Evolutionary conservation across 305 asterid genomes (phyloP).

Genomic region (Solanum aculeatissimum): DNA sequence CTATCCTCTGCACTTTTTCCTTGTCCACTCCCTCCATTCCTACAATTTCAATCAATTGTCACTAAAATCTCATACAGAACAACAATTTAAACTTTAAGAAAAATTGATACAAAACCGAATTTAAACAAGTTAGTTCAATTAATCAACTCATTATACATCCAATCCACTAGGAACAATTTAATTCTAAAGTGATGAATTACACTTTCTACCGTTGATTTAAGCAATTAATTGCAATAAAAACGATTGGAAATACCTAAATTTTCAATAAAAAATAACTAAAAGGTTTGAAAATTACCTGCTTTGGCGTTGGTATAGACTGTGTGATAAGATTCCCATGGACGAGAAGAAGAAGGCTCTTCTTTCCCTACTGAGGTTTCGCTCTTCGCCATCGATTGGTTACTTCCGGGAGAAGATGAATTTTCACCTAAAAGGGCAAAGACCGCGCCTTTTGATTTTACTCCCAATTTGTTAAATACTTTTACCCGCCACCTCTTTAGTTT

Average conservation of each 20-base stretch:
- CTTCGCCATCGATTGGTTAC: conserved; percentile 24
- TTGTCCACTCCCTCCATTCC: conserved; percentile 99
- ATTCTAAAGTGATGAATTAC: neutral
- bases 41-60: conserved; percentile 10
- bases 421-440: neutral
- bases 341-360: conserved; percentile 21
- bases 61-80: neutral
- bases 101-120: neutral
- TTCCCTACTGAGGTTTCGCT: conserved; percentile 21
- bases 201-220: neutral
- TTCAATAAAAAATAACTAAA: neutral
- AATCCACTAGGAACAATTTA: neutral
- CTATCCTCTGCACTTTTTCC: conserved; percentile 90
- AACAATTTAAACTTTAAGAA: neutral
- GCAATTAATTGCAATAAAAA: neutral
- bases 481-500: neutral
- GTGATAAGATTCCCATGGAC: conserved; percentile 92
- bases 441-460: neutral
- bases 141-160: neutral
- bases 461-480: neutral
- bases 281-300: conserved; percentile 45
- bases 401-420: neutral
- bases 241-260: neutral
- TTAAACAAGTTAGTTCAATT: neutral
- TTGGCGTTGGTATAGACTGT: conserved; percentile 79